These are phyloP conservation scores for Picea sitchensis DNA, from an alignment of 75 land plant species.

Conservation along the genomic window DNA sequence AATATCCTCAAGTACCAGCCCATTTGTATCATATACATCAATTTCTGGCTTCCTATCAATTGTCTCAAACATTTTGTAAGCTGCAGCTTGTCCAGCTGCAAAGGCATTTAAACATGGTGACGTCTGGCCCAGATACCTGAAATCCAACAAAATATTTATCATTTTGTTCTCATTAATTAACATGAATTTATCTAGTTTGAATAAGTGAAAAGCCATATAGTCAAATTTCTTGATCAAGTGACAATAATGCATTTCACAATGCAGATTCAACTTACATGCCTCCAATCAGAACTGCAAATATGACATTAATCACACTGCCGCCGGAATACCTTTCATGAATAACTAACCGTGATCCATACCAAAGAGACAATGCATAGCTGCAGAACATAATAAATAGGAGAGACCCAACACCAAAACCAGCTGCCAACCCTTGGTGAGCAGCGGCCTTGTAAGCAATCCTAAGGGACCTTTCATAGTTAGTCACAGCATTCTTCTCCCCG, in stretches of 20 bases:
- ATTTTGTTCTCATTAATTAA: not conserved
- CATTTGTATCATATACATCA: conserved; percentile 73
- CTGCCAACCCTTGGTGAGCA: conserved; percentile 55
- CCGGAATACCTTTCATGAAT: conserved; percentile 61
- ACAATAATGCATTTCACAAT: not conserved
- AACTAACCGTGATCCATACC: conserved; percentile 80
- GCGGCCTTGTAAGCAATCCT: conserved; percentile 60
- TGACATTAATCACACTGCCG: conserved; percentile 65
- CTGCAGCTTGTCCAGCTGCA: conserved; percentile 90
- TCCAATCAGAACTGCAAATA: conserved; percentile 84
- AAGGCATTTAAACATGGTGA: conserved; percentile 79
- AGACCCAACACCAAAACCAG: conserved; percentile 74
- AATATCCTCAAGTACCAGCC: conserved; percentile 51
- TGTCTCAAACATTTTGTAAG: conserved; percentile 93
- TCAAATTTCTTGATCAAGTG: not conserved
- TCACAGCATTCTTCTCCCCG: conserved; percentile 77
- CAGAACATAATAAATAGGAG: conserved; percentile 48
- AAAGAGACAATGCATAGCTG: conserved; percentile 73
- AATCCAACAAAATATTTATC: not conserved
- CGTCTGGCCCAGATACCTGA: conserved; percentile 86
- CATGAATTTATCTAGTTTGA: not conserved
- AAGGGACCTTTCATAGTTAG: conserved; percentile 53
- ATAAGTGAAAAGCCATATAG: not conserved
- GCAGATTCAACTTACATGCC: conserved; percentile 62
- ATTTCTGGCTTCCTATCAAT: conserved; percentile 81